Evolutionary conservation across 1,284 basidiomycete species (phyloP).

Genomic region (Papiliotrema terrestris): DNA sequence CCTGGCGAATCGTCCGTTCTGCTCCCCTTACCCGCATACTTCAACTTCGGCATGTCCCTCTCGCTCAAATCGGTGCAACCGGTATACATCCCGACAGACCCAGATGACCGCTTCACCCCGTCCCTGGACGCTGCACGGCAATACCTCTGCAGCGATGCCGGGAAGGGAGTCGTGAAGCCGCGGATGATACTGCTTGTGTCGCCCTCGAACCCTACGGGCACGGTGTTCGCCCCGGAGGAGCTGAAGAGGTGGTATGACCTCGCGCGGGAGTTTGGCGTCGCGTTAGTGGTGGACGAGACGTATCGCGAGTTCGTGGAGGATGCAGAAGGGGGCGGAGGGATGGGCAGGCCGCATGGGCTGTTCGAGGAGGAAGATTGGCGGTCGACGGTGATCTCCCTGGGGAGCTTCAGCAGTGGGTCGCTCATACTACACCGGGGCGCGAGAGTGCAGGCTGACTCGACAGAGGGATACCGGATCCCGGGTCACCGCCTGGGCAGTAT

Average conservation of each 20-base stretch:
- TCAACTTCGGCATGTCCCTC: constrained; percentile 76
- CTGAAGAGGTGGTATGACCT: constrained; percentile 64
- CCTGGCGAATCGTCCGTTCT: constrained; percentile 68
- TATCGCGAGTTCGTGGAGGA: constrained; percentile 74
- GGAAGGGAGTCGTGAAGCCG: constrained; percentile 26
- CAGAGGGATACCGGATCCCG: constrained; percentile 78
- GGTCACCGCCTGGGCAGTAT: constrained; percentile 78
- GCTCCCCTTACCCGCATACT: constrained; percentile 76
- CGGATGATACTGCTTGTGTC: constrained; percentile 68
- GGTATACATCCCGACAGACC: constrained; percentile 60
- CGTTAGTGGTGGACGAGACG: constrained; percentile 83
- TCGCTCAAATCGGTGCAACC: constrained; percentile 63
- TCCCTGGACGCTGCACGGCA: constrained; percentile 43
- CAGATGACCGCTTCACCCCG: constrained; percentile 61
- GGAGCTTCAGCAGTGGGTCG: constrained; percentile 60
- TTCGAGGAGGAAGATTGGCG: constrained; percentile 58
- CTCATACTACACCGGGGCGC: background rate
- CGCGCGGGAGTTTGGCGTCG: constrained; percentile 58
- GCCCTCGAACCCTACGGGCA: constrained; percentile 65
- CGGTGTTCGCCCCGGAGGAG: constrained; percentile 61
- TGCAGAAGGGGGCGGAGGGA: constrained; percentile 9
- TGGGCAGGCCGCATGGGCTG: constrained; percentile 38
- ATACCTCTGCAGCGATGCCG: constrained; percentile 13
- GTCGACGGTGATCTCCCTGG: constrained; percentile 64
- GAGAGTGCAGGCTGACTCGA: background rate